A percentile compares a stretch with the other conserved stretches of the same genome.
Evolutionary conservation across 768 basidiomycete genomes (phyloP).

Genomic region (Boletales sp.): DNA sequence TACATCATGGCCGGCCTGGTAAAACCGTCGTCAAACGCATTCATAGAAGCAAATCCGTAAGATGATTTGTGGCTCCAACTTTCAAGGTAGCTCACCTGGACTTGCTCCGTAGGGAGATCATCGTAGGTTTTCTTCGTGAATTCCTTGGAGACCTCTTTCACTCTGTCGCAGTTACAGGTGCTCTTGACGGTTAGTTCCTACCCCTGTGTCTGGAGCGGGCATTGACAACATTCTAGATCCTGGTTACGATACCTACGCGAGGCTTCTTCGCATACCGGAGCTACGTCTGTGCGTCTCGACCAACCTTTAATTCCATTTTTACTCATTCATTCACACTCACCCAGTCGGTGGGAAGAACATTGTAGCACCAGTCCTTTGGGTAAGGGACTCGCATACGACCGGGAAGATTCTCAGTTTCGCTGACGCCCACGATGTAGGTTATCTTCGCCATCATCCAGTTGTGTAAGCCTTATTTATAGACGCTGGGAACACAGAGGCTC

Average conservation of each 20-base stretch:
- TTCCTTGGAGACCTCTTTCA: neutral
- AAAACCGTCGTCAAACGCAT: neutral
- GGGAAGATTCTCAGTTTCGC: neutral
- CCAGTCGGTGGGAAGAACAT: constrained; percentile 2
- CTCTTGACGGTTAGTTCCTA: neutral
- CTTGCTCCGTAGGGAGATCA: neutral
- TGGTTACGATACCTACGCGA: neutral
- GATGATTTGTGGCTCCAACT: neutral
- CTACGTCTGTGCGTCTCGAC: neutral
- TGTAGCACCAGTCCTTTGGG: neutral
- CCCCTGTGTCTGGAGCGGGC: neutral
- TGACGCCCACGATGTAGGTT: neutral
- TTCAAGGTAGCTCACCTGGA: neutral
- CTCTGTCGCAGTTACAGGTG: neutral
- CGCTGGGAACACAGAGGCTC: neutral
- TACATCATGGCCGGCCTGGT: neutral
- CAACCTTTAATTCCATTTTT: neutral
- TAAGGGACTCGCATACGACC: neutral
- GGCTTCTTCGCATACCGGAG: constrained; percentile 3
- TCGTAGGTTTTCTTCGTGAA: neutral
- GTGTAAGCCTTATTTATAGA: neutral
- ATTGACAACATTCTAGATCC: neutral
- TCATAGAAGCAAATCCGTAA: neutral
- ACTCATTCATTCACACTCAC: neutral
- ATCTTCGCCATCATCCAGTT: neutral